Evolutionary conservation across 1,139 yeast species (phyloP).

Genomic region (Geotrichum siamense): DNA sequence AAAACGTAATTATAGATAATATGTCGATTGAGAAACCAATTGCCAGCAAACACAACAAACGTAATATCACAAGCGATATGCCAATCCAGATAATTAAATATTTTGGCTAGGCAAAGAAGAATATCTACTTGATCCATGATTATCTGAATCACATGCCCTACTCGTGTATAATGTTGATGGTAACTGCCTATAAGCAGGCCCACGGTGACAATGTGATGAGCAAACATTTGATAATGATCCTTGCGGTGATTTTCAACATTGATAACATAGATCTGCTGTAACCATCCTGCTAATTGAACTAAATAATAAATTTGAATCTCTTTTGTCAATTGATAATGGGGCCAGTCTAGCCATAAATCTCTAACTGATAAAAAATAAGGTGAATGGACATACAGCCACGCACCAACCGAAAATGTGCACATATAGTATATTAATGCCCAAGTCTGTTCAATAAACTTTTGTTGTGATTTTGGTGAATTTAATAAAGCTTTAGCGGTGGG

Average conservation of each 20-base stretch:
- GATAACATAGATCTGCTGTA: slow-evolving; percentile 70
- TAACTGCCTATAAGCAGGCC: slow-evolving; percentile 65
- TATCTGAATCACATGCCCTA: slow-evolving; percentile 71
- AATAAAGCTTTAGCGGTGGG: slow-evolving; percentile 25
- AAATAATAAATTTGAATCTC: slow-evolving; percentile 66
- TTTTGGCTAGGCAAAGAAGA: slow-evolving; percentile 62
- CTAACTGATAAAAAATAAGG: slow-evolving; percentile 55
- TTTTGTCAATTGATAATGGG: slow-evolving; percentile 44
- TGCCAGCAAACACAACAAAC: slow-evolving; percentile 58
- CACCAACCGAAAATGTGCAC: slow-evolving; percentile 51
- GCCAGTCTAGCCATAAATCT: slow-evolving; percentile 67
- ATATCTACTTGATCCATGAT: slow-evolving; percentile 83
- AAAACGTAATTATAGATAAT: slow-evolving; percentile 63
- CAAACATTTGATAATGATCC: slow-evolving; percentile 79
- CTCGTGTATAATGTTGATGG: slow-evolving; percentile 59
- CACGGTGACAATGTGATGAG: slow-evolving; percentile 80
- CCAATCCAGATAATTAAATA: slow-evolving; percentile 66
- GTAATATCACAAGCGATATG: slow-evolving; percentile 54
- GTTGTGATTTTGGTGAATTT: slow-evolving; percentile 38
- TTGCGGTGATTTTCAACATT: slow-evolving; percentile 73
- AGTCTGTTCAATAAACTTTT: slow-evolving; percentile 79
- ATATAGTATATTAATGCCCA: slow-evolving; percentile 67
- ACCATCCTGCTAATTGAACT: slow-evolving; percentile 66
- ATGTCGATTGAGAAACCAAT: slow-evolving; percentile 72
- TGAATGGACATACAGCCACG: slow-evolving; percentile 49